Evolutionary conservation across 208 protist genomes (phyloP).

Genomic region (Acanthamoeba triangularis): DNA sequence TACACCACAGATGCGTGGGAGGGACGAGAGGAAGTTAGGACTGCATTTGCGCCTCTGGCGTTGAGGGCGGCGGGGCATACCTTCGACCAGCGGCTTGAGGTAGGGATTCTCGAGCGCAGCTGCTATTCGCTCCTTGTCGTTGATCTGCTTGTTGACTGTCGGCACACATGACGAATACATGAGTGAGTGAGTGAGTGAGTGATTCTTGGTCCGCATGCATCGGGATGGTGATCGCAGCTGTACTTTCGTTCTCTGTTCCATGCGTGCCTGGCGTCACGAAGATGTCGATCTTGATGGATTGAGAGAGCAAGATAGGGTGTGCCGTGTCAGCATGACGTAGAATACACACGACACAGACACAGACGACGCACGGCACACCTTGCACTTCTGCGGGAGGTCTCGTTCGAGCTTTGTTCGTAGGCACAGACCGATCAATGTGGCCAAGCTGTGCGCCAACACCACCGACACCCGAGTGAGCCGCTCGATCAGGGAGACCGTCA

Average conservation of each 20-base stretch:
- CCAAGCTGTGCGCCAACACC: conserved; percentile 68
- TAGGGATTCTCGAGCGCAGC: conserved; percentile 89
- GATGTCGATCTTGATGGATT: conserved; percentile 80
- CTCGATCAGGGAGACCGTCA: conserved; percentile 60
- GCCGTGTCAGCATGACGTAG: background rate
- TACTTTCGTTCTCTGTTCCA: conserved; percentile 85
- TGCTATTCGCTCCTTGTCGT: conserved; percentile 91
- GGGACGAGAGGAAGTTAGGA: background rate
- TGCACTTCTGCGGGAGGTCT: conserved; percentile 82
- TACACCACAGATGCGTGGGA: background rate
- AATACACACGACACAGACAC: no score
- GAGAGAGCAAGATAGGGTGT: conserved; percentile 36
- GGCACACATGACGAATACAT: background rate
- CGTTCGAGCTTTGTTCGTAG: conserved; percentile 81
- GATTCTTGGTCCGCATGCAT: background rate
- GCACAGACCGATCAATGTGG: conserved; percentile 88
- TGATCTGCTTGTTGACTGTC: conserved; percentile 91
- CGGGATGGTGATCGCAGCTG: background rate
- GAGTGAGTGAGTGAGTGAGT: no score
- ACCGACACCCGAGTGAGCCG: conserved; percentile 85
- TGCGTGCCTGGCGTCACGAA: conserved; percentile 85
- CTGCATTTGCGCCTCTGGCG: background rate
- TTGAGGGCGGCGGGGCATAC: background rate
- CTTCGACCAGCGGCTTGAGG: conserved; percentile 84
- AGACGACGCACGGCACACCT: conserved; percentile 51